Percentiles rank a stretch among this genome's conserved stretches.
Evolutionary conservation across 352 stramenopile species (phyloP).

Genomic region (Aphanomyces euteiches): DNA sequence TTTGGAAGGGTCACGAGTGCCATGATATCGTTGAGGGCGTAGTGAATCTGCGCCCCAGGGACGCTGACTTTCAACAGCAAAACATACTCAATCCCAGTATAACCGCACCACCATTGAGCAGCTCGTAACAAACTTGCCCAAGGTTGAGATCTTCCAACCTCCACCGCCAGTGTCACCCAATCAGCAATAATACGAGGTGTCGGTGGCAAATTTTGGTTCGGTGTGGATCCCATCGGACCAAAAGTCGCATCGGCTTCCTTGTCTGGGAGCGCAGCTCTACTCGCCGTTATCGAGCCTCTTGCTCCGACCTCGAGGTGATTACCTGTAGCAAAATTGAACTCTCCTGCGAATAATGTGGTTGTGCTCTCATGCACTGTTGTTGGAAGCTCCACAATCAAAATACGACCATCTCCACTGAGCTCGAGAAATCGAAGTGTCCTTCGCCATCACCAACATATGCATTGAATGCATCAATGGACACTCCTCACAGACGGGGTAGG

Average conservation of each 20-base stretch:
- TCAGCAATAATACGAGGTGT: background rate
- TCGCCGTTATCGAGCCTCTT: background rate
- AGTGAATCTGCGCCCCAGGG: background rate
- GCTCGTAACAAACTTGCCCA: background rate
- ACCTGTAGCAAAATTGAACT: background rate
- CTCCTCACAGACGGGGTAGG: background rate
- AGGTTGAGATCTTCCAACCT: constrained; percentile 2
- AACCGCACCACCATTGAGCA: constrained; percentile 2
- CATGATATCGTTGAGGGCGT: background rate
- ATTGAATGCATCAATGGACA: background rate
- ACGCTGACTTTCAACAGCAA: constrained; percentile 1
- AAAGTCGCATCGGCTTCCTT: constrained; percentile 6
- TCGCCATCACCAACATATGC: background rate
- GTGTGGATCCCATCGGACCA: background rate
- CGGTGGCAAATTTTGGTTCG: background rate
- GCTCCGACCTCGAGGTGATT: background rate
- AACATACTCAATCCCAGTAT: background rate
- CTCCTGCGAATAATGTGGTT: background rate
- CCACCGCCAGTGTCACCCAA: background rate
- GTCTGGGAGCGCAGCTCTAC: background rate
- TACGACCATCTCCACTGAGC: background rate
- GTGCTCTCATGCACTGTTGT: background rate
- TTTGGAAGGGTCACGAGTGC: background rate
- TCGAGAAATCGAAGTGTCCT: constrained; percentile 10
- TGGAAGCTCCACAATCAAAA: constrained; percentile 3